Base-by-base conservation (phyloP, 2,329 filamentous ascomycete species). In the Ophiocordyceps sinensis region DNA sequence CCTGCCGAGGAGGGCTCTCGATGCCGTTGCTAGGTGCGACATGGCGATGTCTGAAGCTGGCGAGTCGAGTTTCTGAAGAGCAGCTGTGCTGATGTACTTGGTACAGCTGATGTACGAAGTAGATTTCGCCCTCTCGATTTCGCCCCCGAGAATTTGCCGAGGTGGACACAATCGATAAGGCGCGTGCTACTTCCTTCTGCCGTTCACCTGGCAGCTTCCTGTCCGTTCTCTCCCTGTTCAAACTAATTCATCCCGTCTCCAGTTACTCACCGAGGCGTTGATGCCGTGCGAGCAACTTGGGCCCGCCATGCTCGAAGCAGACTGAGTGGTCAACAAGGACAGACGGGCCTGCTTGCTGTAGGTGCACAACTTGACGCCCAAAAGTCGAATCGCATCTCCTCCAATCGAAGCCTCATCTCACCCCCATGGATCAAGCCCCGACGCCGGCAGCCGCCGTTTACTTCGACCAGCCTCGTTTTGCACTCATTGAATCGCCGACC, bases 1-100 rank as follows among this genome's bases (percentile, higher is more conserved):
- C 31, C 54, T 57, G 17, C 55, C 45, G 5, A 65, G 43, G 14
- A 66, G 46, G 42, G 57, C 53, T 47, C 56, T 62, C 30, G 62
- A 58, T 9, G 60, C 51, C 30, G 57, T 51, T 31, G 58, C 45
- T 37, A 58, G 48, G 41, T 60, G 60, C 43, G 65, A 59, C 66
- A 70, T 70, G 45, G 41, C 35, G 45, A 42, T 41, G 7, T 15
- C 12, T 30, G 9, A 15, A 8, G 12, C 30, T 21, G 26, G 17
- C 9, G 28, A 38, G 23, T 36, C 15, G 35, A 21, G 29, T 11
- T 34, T 23, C 17, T 14, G 15, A 5, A 15, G 14, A 35, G 17
- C 14, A 35, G 32, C 32, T 35, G n/a, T n/a, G n/a, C n/a, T n/a
- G n/a, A n/a, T n/a, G n/a, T n/a, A n/a, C n/a, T n/a, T n/a, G n/a